phyloP scores from a whole-genome alignment of 805 yeast genomes.

The Pichia ethanolica region DNA sequence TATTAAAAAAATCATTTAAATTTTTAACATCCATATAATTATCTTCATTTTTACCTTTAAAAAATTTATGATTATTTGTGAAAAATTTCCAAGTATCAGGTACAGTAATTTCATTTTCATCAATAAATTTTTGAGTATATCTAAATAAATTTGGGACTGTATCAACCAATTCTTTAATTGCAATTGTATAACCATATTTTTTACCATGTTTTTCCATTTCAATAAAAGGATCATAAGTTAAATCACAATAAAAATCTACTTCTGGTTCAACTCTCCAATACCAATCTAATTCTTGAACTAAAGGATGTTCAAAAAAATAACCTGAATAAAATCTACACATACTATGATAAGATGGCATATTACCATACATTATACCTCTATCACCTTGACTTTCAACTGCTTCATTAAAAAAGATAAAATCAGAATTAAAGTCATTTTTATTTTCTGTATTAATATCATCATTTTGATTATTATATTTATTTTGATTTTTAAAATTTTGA shows the following conservation, averaged over 20 bases:
- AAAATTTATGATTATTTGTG: slow-evolving; percentile 33
- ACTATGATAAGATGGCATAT: slow-evolving; percentile 73
- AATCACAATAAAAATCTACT: slow-evolving; percentile 82
- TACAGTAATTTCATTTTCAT: slow-evolving; percentile 37
- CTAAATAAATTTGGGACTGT: slow-evolving; percentile 80
- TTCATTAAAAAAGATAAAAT: slow-evolving; percentile 39
- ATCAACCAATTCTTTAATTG: slow-evolving; percentile 68
- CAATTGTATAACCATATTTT: slow-evolving; percentile 77
- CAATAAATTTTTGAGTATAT: slow-evolving; percentile 58
- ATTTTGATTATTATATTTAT: not conserved
- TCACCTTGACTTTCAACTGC: slow-evolving; percentile 72
- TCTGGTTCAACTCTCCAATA: slow-evolving; percentile 97
- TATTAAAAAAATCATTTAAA: slow-evolving; percentile 21
- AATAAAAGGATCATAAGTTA: slow-evolving; percentile 84
- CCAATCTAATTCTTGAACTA: slow-evolving; percentile 71
- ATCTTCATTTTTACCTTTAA: slow-evolving; percentile 27
- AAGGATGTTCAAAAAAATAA: slow-evolving; percentile 68
- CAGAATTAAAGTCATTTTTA: not conserved
- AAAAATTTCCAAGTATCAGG: slow-evolving; percentile 70
- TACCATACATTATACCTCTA: slow-evolving; percentile 76
- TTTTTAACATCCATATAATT: slow-evolving; percentile 22
- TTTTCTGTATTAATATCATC: not conserved
- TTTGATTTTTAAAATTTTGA: slow-evolving; percentile 16
- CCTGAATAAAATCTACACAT: slow-evolving; percentile 96
- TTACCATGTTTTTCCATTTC: slow-evolving; percentile 68